These are phyloP conservation scores for Eucalyptus tenuipes DNA, from an alignment of 345 rosid genomes.

Conservation along the genomic window DNA sequence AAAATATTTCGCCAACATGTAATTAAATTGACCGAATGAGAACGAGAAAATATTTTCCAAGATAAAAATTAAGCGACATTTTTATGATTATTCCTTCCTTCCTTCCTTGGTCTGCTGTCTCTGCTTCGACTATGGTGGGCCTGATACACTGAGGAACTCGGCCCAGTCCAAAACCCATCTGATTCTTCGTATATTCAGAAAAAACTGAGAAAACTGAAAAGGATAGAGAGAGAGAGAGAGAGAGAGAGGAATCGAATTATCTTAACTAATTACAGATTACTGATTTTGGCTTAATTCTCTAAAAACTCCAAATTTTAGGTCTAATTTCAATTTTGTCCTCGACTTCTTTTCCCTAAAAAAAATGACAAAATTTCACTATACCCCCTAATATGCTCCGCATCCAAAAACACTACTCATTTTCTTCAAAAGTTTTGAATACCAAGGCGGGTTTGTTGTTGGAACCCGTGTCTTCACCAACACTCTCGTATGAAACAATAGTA, in stretches of 20 bases:
- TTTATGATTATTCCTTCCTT: not conserved
- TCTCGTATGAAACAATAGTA: rapidly evolving
- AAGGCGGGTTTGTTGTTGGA: rapidly evolving
- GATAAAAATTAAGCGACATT: not conserved
- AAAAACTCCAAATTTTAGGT: not conserved
- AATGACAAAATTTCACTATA: not conserved
- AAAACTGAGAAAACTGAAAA: not conserved
- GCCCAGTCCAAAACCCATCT: not conserved
- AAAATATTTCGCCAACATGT: not conserved
- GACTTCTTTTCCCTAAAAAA: not conserved
- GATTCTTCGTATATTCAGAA: not conserved
- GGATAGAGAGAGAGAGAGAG: not conserved
- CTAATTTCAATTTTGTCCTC: not conserved
- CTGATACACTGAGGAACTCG: not conserved
- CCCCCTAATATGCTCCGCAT: rapidly evolving
- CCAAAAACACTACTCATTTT: not conserved
- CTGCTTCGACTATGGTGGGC: not conserved
- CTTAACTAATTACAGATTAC: not conserved
- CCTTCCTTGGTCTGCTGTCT: not conserved
- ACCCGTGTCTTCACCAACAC: rapidly evolving
- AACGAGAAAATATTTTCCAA: not conserved
- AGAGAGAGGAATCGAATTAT: not conserved
- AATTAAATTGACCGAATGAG: not conserved
- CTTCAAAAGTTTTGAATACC: not conserved
- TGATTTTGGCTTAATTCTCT: not conserved